Base-by-base conservation (phyloP, 495 filamentous ascomycete species). In the Copromyces sp. region DNA sequence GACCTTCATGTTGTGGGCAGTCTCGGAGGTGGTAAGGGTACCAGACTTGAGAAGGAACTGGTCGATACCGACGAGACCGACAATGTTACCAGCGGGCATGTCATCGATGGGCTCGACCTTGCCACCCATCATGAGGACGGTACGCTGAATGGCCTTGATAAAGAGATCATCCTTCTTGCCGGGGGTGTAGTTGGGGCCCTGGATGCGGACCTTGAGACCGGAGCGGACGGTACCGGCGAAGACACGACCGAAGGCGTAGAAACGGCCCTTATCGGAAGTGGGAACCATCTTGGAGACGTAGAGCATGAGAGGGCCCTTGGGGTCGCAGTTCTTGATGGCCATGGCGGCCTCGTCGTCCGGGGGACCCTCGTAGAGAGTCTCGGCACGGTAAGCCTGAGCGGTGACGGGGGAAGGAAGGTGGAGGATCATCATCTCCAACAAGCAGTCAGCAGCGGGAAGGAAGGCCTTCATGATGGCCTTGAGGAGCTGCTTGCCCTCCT, bases 271-370 rank as follows among this genome's bases (percentile, higher is more conserved):
- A 82, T 99, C 95, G 81, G 94, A 95, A 75, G 95, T 98, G 79
- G 95, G 95, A 77, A 99, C 96, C 95, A 99, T 99, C 92, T 99
- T 99, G 81, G 95, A 99, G 84, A 99, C 94, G 90, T 99, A 99
- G 75, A 98, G 88, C 95, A 99, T 99, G 83, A 99, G 95, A 79
- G 94, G 93, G 80, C 89, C 95, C 88, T 95, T 97, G 84, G 94
- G 88, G 83, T 98, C 92, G 87, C 95, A 98, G 88, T 98, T 94
- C 69, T 94, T 93, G 88, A 99, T 98, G 87, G 90, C 93, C 80
- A 96, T 92, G 87, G 90, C 93, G 77, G 89, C 90, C 85, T 94
- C 90, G 78, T 99, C 95, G 83, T 99, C 95, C 38, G 84, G 78
- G 73, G 95, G 95, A 87, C 95, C 95, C 87, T 99, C 95, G 88